phyloP scores from a whole-genome alignment of 768 basidiomycete species.

The Phaeotremella fagi region DNA sequence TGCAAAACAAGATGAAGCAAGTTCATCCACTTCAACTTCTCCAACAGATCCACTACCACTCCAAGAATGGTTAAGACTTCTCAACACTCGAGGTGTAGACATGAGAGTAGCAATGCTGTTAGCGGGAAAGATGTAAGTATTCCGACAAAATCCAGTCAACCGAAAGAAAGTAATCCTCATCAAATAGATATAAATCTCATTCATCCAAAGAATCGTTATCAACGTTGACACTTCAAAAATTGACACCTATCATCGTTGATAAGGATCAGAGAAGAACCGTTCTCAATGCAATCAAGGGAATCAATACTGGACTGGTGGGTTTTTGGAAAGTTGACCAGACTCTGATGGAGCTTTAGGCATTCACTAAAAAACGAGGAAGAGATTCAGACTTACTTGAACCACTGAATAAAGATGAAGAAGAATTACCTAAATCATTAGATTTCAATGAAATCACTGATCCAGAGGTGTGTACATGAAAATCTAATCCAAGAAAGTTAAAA shows the following conservation, averaged over 20 bases:
- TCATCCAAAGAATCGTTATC: constrained; percentile 28
- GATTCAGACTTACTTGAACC: constrained; percentile 38
- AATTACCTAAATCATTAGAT: constrained; percentile 23
- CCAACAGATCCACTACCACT: constrained; percentile 26
- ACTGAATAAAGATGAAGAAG: constrained; percentile 6
- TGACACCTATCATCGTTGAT: constrained; percentile 32
- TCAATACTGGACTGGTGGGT: constrained; percentile 31
- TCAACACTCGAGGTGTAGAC: constrained; percentile 39
- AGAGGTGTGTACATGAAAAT: constrained; percentile 26
- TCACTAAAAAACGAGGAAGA: constrained; percentile 32
- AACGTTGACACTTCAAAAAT: constrained; percentile 26
- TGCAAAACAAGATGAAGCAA: too few species aligned
- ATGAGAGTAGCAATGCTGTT: constrained; percentile 46
- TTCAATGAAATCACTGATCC: constrained; percentile 36
- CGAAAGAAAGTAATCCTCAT: constrained; percentile 1
- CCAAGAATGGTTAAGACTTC: constrained; percentile 43
- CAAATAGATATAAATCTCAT: constrained; percentile 37
- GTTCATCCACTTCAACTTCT: too few species aligned
- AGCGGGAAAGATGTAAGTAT: constrained; percentile 44
- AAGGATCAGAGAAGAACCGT: constrained; percentile 41
- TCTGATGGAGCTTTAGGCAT: constrained; percentile 3
- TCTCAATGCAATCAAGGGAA: constrained; percentile 36
- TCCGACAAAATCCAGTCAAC: not conserved
- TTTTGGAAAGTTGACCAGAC: too few species aligned
- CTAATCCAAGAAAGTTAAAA: too few species aligned